These are phyloP conservation scores for Hypomyces perniciosus DNA, from an alignment of 2,329 filamentous ascomycete genomes.

Conservation along the genomic window DNA sequence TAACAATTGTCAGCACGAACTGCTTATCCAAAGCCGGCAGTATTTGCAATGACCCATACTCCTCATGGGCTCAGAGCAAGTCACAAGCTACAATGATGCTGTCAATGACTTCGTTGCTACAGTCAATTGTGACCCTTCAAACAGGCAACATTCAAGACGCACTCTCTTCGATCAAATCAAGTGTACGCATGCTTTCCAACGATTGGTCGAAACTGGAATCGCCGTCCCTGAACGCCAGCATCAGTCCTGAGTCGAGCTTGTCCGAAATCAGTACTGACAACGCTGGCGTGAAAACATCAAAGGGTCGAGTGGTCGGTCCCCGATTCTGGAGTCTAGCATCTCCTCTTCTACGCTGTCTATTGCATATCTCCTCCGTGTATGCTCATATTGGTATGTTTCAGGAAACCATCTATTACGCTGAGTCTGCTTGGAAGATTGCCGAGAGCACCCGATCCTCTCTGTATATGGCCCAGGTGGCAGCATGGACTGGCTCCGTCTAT, in stretches of 20 bases:
- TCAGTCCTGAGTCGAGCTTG: constrained; percentile 23
- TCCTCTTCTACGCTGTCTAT: constrained; percentile 63
- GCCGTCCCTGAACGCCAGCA: constrained; percentile 14
- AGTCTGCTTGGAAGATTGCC: constrained; percentile 76
- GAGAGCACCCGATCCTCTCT: constrained; percentile 58
- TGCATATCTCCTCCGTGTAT: constrained; percentile 72
- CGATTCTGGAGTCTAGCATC: constrained; percentile 75
- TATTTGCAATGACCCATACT: constrained; percentile 24
- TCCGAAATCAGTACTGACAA: constrained; percentile 24
- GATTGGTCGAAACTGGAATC: constrained; percentile 50
- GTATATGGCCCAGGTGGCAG: constrained; percentile 47
- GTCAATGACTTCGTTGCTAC: constrained; percentile 42
- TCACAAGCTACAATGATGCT: constrained; percentile 26
- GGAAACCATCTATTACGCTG: constrained; percentile 81
- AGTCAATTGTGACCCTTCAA: constrained; percentile 60
- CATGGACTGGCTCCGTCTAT: constrained; percentile 50
- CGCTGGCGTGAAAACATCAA: constrained; percentile 19
- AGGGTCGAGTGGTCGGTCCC: constrained; percentile 36
- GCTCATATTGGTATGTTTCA: constrained; percentile 80
- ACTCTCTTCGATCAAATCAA: constrained; percentile 50
- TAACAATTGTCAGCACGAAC: constrained; percentile 18
- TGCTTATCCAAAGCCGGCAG: constrained; percentile 36
- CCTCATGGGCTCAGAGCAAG: constrained; percentile 30
- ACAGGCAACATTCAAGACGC: constrained; percentile 54
- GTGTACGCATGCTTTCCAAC: constrained; percentile 49